Conservation (phyloP, 2,329 filamentous ascomycete species). For the Fusarium brevicatenulatum region DNA sequence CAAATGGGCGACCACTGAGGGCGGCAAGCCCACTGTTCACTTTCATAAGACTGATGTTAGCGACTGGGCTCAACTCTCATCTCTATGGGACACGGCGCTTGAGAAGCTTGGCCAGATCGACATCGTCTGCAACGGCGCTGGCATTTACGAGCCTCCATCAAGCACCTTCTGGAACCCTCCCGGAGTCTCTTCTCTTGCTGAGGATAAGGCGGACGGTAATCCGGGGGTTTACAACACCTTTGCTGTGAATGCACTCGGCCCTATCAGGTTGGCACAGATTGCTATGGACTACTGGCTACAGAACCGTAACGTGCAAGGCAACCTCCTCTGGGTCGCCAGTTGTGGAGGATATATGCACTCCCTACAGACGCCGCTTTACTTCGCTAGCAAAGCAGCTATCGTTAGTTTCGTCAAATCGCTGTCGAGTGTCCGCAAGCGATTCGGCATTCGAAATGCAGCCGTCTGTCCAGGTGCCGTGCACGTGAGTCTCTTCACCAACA, state of each 20-base stretch:
- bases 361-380: constrained; percentile 40
- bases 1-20: neutral
- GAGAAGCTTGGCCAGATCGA: constrained; percentile 64
- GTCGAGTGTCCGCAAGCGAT: neutral
- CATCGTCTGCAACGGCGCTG: constrained; percentile 72
- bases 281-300: constrained; percentile 46
- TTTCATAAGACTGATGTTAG: constrained; percentile 43
- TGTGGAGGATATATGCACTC: constrained; percentile 44
- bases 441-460: constrained; percentile 20
- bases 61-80: constrained; percentile 41
- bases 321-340: constrained; percentile 43
- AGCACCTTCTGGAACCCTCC: constrained; percentile 44
- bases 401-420: constrained; percentile 26
- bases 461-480: constrained; percentile 22
- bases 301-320: constrained; percentile 26
- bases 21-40: neutral
- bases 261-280: constrained; percentile 45
- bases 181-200: constrained; percentile 27
- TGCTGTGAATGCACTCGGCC: constrained; percentile 40
- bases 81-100: constrained; percentile 50
- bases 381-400: constrained; percentile 27
- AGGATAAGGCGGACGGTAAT: constrained; percentile 30
- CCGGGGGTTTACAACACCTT: constrained; percentile 40
- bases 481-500: neutral
- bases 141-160: constrained; percentile 53